phyloP scores from a whole-genome alignment of 495 filamentous ascomycete genomes.

The Aspergillus olivimuriae region DNA sequence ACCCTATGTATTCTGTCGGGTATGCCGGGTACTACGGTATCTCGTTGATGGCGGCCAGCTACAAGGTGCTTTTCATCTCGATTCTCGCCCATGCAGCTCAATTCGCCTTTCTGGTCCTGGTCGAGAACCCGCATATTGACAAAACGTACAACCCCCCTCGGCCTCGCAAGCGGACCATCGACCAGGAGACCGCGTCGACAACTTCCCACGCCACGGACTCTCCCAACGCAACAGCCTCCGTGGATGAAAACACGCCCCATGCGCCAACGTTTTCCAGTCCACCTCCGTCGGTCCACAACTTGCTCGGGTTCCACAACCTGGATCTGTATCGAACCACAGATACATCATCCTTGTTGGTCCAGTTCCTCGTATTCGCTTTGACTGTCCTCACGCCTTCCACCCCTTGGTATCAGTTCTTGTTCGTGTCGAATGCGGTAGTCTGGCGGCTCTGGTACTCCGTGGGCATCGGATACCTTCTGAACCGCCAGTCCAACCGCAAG shows the following conservation, averaged over 20 bases:
- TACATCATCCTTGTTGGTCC: conserved; percentile 66
- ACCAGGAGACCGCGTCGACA: conserved; percentile 30
- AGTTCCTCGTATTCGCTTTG: conserved; percentile 65
- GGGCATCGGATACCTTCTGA: conserved; percentile 79
- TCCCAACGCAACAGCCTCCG: conserved; percentile 31
- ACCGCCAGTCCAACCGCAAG: conserved; percentile 80
- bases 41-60: conserved; percentile 97
- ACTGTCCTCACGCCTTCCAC: conserved; percentile 75
- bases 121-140: conserved; percentile 97
- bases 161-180: conserved; percentile 53
- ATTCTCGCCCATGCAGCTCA: conserved; percentile 92
- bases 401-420: conserved; percentile 62
- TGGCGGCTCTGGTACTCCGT: conserved; percentile 93
- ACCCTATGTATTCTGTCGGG: conserved; percentile 98
- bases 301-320: conserved; percentile 74
- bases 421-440: conserved; percentile 68
- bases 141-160: conserved; percentile 93
- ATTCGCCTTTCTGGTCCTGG: conserved; percentile 79
- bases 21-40: conserved; percentile 98
- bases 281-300: conserved; percentile 68
- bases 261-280: conserved; percentile 32
- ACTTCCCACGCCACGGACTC: conserved; percentile 27
- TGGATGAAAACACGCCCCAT: conserved; percentile 34
- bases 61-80: conserved; percentile 93
- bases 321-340: conserved; percentile 85